Evolutionary conservation across 1,284 basidiomycete species (phyloP).

Genomic region (Ceratobasidium sp.): DNA sequence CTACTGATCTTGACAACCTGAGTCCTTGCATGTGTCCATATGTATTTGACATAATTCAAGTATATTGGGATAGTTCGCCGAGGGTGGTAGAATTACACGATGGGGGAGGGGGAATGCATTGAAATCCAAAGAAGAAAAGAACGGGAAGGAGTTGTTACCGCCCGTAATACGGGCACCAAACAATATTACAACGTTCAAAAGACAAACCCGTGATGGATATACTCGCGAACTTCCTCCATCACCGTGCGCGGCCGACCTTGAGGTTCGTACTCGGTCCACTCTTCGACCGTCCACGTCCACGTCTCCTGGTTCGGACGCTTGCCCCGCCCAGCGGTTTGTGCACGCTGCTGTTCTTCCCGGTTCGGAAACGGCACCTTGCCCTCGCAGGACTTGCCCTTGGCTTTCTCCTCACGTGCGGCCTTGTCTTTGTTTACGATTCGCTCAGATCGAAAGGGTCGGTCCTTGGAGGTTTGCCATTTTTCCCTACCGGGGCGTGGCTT

Average conservation of each 20-base stretch:
- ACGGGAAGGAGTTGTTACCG: neutral
- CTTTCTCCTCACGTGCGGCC: neutral
- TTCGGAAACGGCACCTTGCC: conserved; percentile 13
- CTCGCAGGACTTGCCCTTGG: conserved; percentile 12
- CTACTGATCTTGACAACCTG: neutral
- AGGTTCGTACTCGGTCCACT: conserved; percentile 11
- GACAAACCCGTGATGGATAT: conserved; percentile 12
- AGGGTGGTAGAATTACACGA: conserved; percentile 9
- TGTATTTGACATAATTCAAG: conserved; percentile 11
- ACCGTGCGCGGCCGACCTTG: neutral
- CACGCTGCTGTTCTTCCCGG: conserved; percentile 7
- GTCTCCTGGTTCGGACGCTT: neutral
- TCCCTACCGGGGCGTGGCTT: conserved; percentile 23
- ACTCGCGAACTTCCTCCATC: conserved; percentile 29
- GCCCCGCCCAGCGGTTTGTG: neutral
- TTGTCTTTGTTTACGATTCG: too few species aligned
- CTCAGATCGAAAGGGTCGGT: too few species aligned
- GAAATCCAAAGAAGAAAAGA: neutral
- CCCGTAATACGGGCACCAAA: neutral
- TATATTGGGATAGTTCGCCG: conserved; percentile 14
- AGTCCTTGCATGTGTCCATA: too few species aligned
- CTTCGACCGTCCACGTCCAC: conserved; percentile 18
- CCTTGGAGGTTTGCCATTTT: conserved; percentile 30
- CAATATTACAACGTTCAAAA: neutral
- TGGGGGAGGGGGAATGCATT: neutral